These are phyloP conservation scores for Apiospora rasikravindrae DNA, from an alignment of 2,329 filamentous ascomycete species.

Conservation along the genomic window DNA sequence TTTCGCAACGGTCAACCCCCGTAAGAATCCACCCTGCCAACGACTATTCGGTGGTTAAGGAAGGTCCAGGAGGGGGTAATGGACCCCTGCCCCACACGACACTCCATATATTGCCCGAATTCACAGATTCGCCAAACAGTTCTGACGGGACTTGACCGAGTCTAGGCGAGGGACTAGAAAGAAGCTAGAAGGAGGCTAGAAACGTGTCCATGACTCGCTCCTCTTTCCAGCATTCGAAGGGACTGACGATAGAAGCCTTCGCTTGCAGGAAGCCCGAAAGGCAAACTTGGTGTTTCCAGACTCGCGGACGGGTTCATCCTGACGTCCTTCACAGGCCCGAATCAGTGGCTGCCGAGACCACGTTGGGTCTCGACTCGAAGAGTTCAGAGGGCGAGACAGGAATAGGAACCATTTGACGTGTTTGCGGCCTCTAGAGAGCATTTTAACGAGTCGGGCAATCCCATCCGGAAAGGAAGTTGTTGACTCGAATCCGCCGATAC, in stretches of 20 bases:
- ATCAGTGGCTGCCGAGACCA: neutral
- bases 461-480: neutral
- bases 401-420: neutral
- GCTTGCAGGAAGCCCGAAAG: neutral
- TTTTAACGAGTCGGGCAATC: neutral
- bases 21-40: neutral
- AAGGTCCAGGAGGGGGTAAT: neutral
- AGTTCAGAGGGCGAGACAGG: neutral
- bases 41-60: conserved; percentile 10
- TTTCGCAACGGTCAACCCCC: neutral
- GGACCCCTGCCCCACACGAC: conserved; percentile 12
- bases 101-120: conserved; percentile 16
- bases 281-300: too few relatives aligned
- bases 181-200: conserved; percentile 15
- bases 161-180: neutral
- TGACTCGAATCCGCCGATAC: neutral
- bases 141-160: neutral
- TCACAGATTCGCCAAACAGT: conserved; percentile 1
- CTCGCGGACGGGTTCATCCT: conserved; percentile 1
- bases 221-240: neutral
- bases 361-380: neutral
- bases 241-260: neutral
- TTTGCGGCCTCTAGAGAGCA: neutral
- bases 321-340: neutral
- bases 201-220: conserved; percentile 2